Evolutionary conservation across 371 early-diverging fungal genomes (phyloP), one percentile per base, ranked within the genome.

Genomic region (Lichtheimia corymbifera): DNA sequence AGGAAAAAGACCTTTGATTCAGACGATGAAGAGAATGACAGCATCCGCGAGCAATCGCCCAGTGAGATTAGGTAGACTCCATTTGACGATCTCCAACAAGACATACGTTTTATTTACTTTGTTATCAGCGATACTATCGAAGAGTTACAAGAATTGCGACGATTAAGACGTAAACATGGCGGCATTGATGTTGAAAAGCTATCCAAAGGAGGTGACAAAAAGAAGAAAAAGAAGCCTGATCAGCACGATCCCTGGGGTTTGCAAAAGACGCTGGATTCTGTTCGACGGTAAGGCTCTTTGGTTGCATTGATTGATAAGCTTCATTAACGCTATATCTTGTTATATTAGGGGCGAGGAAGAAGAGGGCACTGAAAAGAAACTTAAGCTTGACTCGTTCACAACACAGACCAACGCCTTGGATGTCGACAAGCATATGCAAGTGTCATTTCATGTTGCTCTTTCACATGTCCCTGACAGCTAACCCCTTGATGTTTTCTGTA

Each of bases 371-470:
- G 58, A 70, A 45, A 82, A 74, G 59, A 72, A 79, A 27, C 61
- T 79, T 27, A 82, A 83, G 40, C 65, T 87, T 20, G 87, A 91
- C 50, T 79, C 90, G 4, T 95, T 94, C 59, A 91, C 93, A 0
- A 88, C 84, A 35, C 92, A 91, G 64, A 93, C 92, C 18, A 92
- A 94, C 67, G 81, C 80, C 12, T 68, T 95, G 59, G 94, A 94
- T 67, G 92, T 91, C 9, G 90, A 93, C 70, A 93, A 91, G 61
- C 91, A 92, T 65, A 93, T 94, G 90, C 4, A 25, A 25, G 28
- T 18, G 22, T n/a, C 6, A 47, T 17, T n/a, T 47, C n/a, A 17
- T 47, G 0, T 12, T 12, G 17, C 47, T 47, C 47, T 47, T 47
- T 47, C 17, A 9, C 47, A 13, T 13, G 47, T n/a, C 13, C 14